phyloP scores from a whole-genome alignment of 164 flowering plant species.

The Piper longum region DNA sequence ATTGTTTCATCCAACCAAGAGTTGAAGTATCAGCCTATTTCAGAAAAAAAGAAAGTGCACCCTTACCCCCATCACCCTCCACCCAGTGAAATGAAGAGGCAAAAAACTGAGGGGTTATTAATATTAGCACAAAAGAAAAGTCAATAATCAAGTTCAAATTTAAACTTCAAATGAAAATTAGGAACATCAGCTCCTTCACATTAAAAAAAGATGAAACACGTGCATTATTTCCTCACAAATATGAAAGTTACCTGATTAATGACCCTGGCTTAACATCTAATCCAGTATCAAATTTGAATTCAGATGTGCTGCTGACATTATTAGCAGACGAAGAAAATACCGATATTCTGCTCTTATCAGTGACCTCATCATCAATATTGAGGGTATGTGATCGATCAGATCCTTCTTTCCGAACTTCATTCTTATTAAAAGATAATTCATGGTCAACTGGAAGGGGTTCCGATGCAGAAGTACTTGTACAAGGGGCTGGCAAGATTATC shows the following conservation, averaged over 20 bases:
- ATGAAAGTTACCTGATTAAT: conserved; percentile 25
- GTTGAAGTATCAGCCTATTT: too few relatives aligned
- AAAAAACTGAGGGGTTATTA: neutral
- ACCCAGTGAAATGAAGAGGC: neutral
- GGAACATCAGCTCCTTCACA: too few relatives aligned
- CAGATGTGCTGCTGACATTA: conserved; percentile 10
- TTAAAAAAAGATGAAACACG: neutral
- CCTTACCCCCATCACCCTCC: neutral
- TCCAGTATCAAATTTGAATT: conserved; percentile 6
- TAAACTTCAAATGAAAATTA: neutral
- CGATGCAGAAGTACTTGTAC: conserved; percentile 11
- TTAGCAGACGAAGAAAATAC: conserved; percentile 7
- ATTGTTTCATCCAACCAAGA: neutral
- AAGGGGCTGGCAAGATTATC: conserved; percentile 12
- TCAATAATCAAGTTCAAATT: conserved; percentile 2
- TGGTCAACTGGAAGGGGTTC: conserved; percentile 6
- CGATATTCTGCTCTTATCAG: conserved; percentile 12
- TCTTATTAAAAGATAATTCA: conserved; percentile 7
- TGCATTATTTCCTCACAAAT: neutral
- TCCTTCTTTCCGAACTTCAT: conserved; percentile 16
- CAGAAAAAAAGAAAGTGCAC: neutral
- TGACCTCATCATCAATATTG: conserved; percentile 14
- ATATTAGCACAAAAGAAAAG: neutral
- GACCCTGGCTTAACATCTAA: conserved; percentile 5
- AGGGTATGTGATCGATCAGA: conserved; percentile 15